A percentile compares a stretch with the other conserved stretches of the same genome.
Conservation (phyloP, 2,329 filamentous ascomycete genomes). For the Colletotrichum sp. region DNA sequence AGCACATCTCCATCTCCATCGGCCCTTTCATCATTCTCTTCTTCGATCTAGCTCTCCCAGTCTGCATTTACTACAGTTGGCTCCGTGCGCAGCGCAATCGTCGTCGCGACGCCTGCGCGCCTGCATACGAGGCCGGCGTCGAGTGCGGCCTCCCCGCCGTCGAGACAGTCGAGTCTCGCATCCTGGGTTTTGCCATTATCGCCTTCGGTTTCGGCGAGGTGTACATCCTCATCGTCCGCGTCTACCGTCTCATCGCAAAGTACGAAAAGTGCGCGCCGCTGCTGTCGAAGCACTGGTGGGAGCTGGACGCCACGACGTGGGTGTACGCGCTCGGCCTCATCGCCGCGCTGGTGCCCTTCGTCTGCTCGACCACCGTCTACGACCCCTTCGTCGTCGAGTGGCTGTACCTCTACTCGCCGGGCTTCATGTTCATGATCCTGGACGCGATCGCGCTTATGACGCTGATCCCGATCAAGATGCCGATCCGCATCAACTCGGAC, state of each 20-base stretch:
- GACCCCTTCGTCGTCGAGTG: constrained; percentile 14
- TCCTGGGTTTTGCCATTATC: constrained; percentile 16
- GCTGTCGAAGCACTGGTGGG: constrained; percentile 14
- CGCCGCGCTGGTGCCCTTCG: constrained; percentile 12
- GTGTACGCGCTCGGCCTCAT: constrained; percentile 18
- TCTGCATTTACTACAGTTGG: constrained; percentile 20
- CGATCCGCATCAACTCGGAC: constrained; percentile 20
- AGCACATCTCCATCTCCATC: constrained; percentile 20
- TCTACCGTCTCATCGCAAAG: constrained; percentile 15
- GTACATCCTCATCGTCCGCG: constrained; percentile 18
- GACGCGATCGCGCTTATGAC: constrained; percentile 16
- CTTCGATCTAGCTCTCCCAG: constrained; percentile 13
- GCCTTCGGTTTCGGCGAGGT: constrained; percentile 17
- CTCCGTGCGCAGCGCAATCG: constrained; percentile 14
- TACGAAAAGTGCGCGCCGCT: constrained; percentile 13
- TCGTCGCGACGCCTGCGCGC: neutral
- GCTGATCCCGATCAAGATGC: constrained; percentile 14
- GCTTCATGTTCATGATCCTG: constrained; percentile 20
- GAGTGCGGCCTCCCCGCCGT: constrained; percentile 1
- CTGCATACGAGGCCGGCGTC: constrained; percentile 8
- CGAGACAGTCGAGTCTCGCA: constrained; percentile 13
- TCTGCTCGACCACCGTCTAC: constrained; percentile 16
- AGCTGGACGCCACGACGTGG: constrained; percentile 19
- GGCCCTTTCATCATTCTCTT: constrained; percentile 19
- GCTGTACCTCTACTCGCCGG: constrained; percentile 17